These are phyloP conservation scores for Ambrosia artemisiifolia DNA, from an alignment of 129 eudicot species.

Conservation along the genomic window DNA sequence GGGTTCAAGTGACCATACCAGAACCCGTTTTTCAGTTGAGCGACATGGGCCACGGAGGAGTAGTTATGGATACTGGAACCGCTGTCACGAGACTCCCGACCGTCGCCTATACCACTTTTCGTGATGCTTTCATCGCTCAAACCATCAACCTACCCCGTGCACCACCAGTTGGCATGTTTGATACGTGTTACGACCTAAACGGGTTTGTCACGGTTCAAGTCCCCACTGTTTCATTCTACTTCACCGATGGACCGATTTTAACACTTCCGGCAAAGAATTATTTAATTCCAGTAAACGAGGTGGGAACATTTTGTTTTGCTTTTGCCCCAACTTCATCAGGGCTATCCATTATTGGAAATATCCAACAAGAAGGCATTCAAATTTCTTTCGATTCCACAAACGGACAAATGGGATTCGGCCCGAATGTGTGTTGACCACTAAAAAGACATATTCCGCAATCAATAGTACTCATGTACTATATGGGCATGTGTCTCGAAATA, in stretches of 20 bases:
- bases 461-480: too few species aligned
- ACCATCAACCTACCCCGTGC: conserved; percentile 65
- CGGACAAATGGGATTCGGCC: conserved; percentile 85
- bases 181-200: conserved; percentile 72
- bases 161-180: conserved; percentile 50
- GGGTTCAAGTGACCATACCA: conserved; percentile 54
- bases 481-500: neutral
- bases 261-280: conserved; percentile 87
- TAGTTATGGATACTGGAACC: conserved; percentile 90
- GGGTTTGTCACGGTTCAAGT: conserved; percentile 79
- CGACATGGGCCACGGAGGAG: conserved; percentile 73
- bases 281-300: conserved; percentile 69
- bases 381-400: conserved; percentile 67
- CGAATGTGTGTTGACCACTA: conserved; percentile 54
- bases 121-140: conserved; percentile 58
- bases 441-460: neutral
- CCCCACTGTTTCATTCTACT: conserved; percentile 80
- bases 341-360: conserved; percentile 81
- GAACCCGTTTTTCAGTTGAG: conserved; percentile 46
- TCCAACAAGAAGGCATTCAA: conserved; percentile 97
- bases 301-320: conserved; percentile 86
- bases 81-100: conserved; percentile 78
- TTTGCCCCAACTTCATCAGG: conserved; percentile 84
- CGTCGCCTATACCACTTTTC: conserved; percentile 55
- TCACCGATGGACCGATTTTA: conserved; percentile 65